Percentiles rank a stretch among this genome's conserved stretches.
Conservation (phyloP, 768 basidiomycete species). For the Boletus pseudopeckii region DNA sequence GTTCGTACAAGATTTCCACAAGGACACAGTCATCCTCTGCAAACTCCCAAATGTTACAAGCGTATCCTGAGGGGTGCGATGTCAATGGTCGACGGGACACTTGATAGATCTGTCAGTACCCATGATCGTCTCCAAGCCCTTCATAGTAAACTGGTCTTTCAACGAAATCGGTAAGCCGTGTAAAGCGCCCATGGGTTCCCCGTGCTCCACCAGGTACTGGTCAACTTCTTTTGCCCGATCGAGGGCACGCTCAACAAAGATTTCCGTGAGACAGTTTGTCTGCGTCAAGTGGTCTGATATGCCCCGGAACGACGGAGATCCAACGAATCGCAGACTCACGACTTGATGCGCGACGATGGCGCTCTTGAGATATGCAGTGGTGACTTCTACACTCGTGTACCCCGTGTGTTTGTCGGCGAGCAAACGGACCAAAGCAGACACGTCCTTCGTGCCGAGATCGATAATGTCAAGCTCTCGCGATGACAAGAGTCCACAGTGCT, state of each 20-base stretch:
- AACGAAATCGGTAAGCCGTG: slow-evolving; percentile 44
- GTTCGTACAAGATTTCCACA: slow-evolving; percentile 58
- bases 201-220: slow-evolving; percentile 16
- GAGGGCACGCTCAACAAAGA: slow-evolving; percentile 26
- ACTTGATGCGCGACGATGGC: slow-evolving; percentile 27
- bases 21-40: slow-evolving; percentile 61
- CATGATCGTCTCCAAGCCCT: slow-evolving; percentile 60
- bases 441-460: slow-evolving; percentile 26
- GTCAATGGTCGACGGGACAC: neutral
- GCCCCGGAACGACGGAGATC: neutral
- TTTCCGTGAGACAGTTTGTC: slow-evolving; percentile 30
- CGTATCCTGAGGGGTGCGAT: slow-evolving; percentile 39
- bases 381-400: slow-evolving; percentile 28
- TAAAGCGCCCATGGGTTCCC: slow-evolving; percentile 38
- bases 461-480: slow-evolving; percentile 20
- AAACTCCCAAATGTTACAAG: slow-evolving; percentile 53
- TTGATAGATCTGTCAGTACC: slow-evolving; percentile 26
- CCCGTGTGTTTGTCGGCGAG: slow-evolving; percentile 20
- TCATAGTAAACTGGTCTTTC: slow-evolving; percentile 55
- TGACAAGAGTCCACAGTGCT: slow-evolving; percentile 23
- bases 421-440: slow-evolving; percentile 17
- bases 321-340: slow-evolving; percentile 10
- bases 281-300: neutral
- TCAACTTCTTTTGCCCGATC: slow-evolving; percentile 27
- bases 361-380: slow-evolving; percentile 29